These are phyloP conservation scores for Beauveria asiatica DNA, from an alignment of 2,329 filamentous ascomycete species.

Conservation along the genomic window DNA sequence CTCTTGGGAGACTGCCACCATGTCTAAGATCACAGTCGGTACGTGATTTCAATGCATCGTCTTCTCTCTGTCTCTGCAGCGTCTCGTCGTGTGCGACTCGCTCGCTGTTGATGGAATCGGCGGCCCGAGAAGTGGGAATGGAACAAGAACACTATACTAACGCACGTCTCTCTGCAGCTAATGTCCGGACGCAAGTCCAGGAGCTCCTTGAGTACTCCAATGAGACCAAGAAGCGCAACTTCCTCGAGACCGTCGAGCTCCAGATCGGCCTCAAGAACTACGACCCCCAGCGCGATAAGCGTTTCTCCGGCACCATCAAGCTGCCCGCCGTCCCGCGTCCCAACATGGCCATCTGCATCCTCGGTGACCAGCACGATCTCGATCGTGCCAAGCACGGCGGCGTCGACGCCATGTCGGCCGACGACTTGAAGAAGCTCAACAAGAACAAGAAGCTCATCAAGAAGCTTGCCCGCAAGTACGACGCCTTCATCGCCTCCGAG, in stretches of 20 bases:
- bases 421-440: slow-evolving; percentile 99
- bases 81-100: not conserved
- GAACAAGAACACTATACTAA: slow-evolving; percentile 27
- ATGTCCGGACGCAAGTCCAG: slow-evolving; percentile 91
- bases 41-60: slow-evolving; percentile 18
- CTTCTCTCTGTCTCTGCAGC: not conserved
- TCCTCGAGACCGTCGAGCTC: slow-evolving; percentile 88
- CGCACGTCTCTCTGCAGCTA: slow-evolving; percentile 42
- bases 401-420: slow-evolving; percentile 94
- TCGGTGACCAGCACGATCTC: slow-evolving; percentile 85
- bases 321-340: slow-evolving; percentile 86
- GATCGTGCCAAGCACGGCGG: slow-evolving; percentile 99
- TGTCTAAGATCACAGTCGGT: slow-evolving; percentile 82
- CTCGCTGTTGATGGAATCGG: not conserved
- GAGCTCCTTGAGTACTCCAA: slow-evolving; percentile 91
- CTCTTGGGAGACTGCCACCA: slow-evolving; percentile 83
- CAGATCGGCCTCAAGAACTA: slow-evolving; percentile 98
- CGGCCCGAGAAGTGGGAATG: not conserved
- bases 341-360: slow-evolving; percentile 77
- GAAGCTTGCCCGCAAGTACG: slow-evolving; percentile 99
- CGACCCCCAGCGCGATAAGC: slow-evolving; percentile 99
- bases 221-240: slow-evolving; percentile 95
- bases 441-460: slow-evolving; percentile 99
- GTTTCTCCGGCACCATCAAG: slow-evolving; percentile 99
- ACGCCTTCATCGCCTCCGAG: slow-evolving; percentile 97